These are phyloP conservation scores for Aspergillus incahuasiensis DNA, from an alignment of 495 filamentous ascomycete genomes.

Conservation along the genomic window DNA sequence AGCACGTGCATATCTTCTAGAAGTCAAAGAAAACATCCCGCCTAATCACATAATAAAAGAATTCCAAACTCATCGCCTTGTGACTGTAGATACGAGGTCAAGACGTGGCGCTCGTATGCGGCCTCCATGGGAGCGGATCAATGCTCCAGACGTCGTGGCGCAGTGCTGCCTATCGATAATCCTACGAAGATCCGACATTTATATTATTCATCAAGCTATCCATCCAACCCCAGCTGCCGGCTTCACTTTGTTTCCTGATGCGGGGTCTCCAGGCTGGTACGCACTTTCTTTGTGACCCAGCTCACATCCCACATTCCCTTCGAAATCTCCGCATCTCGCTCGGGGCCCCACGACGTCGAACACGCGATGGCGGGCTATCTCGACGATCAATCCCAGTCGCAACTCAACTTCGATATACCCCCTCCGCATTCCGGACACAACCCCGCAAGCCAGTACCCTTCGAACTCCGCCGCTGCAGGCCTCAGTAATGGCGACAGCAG, in stretches of 20 bases:
- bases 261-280: neutral
- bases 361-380: conserved; percentile 40
- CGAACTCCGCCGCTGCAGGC: conserved; percentile 25
- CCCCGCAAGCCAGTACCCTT: conserved; percentile 26
- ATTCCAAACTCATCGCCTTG: neutral
- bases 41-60: neutral
- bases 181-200: neutral
- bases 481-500: conserved; percentile 50
- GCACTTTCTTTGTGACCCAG: conserved; percentile 3
- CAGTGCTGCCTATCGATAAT: conserved; percentile 6
- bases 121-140: neutral
- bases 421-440: conserved; percentile 20
- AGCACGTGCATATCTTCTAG: neutral
- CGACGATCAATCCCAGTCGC: conserved; percentile 50
- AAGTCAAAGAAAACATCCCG: too few species aligned
- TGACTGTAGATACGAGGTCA: neutral
- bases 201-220: conserved; percentile 1
- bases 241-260: neutral
- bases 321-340: neutral
- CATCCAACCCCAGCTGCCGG: neutral
- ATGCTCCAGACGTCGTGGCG: neutral
- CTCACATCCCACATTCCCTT: neutral
- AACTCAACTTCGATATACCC: conserved; percentile 27
- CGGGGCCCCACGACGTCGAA: conserved; percentile 6
- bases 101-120: neutral